Conservation (phyloP, 805 yeast species). For the Kazachstania bromeliacearum region DNA sequence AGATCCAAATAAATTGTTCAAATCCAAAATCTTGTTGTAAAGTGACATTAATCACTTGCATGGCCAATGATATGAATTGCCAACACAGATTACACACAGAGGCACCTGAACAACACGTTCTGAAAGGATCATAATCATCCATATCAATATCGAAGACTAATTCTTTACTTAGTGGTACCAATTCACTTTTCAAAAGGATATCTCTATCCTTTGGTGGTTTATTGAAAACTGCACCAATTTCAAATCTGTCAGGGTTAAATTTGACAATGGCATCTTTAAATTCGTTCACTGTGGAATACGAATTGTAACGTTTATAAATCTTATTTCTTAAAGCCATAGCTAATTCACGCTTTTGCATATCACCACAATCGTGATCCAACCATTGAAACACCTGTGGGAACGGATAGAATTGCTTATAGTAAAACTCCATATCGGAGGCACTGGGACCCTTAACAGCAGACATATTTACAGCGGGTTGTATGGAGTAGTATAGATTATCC, state of each 20-base stretch:
- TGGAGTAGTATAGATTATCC: no score
- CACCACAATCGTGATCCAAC: constrained; percentile 74
- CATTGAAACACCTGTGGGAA: constrained; percentile 74
- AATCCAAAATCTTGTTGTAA: constrained; percentile 85
- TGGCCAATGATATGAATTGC: constrained; percentile 82
- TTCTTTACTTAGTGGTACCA: constrained; percentile 79
- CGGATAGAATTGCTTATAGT: constrained; percentile 65
- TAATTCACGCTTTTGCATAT: constrained; percentile 83
- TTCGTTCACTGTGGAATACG: constrained; percentile 56
- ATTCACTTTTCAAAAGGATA: constrained; percentile 59
- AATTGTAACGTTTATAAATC: constrained; percentile 82
- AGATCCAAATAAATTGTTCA: constrained; percentile 82
- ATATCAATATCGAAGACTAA: constrained; percentile 94
- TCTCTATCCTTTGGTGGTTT: constrained; percentile 83
- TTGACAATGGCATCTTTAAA: constrained; percentile 68
- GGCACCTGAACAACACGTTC: constrained; percentile 89
- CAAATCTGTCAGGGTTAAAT: constrained; percentile 83
- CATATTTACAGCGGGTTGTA: no score
- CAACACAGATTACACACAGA: constrained; percentile 84
- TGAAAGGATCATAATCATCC: constrained; percentile 87
- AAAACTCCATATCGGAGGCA: constrained; percentile 58
- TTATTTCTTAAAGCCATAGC: constrained; percentile 86
- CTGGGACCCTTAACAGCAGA: constrained; percentile 26
- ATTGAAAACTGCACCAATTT: constrained; percentile 85
- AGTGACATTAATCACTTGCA: constrained; percentile 61